These are phyloP conservation scores for Scytalidium lignicola DNA, from an alignment of 2,329 filamentous ascomycete genomes.

Conservation along the genomic window DNA sequence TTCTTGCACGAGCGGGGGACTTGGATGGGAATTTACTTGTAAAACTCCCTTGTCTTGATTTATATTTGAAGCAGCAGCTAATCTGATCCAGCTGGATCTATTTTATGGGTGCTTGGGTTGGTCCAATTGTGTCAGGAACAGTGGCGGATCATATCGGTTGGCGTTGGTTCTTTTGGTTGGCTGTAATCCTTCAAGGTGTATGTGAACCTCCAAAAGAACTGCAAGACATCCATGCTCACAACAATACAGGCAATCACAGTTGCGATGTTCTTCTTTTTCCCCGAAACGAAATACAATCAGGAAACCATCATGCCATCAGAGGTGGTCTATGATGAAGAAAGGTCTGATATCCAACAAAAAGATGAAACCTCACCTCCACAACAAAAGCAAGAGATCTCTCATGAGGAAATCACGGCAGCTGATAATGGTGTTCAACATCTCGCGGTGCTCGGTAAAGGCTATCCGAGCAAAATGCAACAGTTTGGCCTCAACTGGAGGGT, in stretches of 20 bases:
- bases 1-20: constrained; percentile 55
- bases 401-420: constrained; percentile 37
- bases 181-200: constrained; percentile 44
- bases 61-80: constrained; percentile 3
- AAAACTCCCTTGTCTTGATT: background rate
- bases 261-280: constrained; percentile 53
- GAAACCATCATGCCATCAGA: constrained; percentile 1
- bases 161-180: constrained; percentile 60
- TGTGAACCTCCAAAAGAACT: constrained; percentile 23
- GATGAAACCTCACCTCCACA: constrained; percentile 31
- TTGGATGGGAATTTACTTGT: constrained; percentile 30
- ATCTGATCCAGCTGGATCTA: background rate
- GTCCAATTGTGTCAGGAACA: constrained; percentile 49
- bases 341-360: constrained; percentile 27
- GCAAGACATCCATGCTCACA: constrained; percentile 30
- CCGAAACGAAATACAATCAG: constrained; percentile 57
- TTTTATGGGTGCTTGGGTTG: constrained; percentile 31
- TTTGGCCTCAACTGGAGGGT: constrained; percentile 31
- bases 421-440: constrained; percentile 38
- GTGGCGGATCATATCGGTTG: constrained; percentile 54
- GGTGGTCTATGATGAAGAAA: constrained; percentile 22
- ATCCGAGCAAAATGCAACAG: constrained; percentile 24
- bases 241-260: constrained; percentile 32
- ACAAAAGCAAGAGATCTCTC: constrained; percentile 24
- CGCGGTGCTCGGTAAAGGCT: constrained; percentile 36